Base-by-base conservation (phyloP, 495 filamentous ascomycete species). In the Jackrogersella multiformis region DNA sequence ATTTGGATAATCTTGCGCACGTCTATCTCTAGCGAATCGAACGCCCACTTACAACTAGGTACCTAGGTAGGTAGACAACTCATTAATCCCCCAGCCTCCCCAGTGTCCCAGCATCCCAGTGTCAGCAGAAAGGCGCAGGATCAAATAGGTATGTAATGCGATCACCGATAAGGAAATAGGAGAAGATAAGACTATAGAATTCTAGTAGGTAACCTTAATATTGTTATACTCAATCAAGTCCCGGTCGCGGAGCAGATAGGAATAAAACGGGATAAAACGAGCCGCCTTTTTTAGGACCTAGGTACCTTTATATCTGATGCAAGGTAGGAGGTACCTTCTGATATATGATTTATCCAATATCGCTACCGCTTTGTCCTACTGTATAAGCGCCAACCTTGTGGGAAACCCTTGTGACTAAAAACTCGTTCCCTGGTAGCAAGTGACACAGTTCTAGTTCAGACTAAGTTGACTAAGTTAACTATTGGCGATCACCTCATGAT, bases 241-340 rank as follows among this genome's bases (percentile, higher is more conserved):
- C 68, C 68, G 68, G 53, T 70, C 15, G 24, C 63, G 61, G 61
- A 63, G 57, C n/a, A 59, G 68, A 67, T 63, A 70, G 63, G 61
- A 49, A 63, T 15, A 62, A 59, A 18, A 67, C 56, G 57, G 54
- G 42, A 57, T 46, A 41, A 18, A 58, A 32, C 44, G 41, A 64
- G 57, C 62, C 63, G 53, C 53, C 56, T 44, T 65, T 70, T 58
- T 70, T 58, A 68, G 64, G 64, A 52, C 58, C 64, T 52, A 44
- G 41, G 41, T n/a, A n/a, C n/a, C n/a, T n/a, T n/a, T n/a, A n/a
- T n/a, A n/a, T n/a, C n/a, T n/a, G n/a, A n/a, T n/a, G n/a, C n/a
- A n/a, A n/a, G n/a, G n/a, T n/a, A n/a, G n/a, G n/a, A n/a, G n/a
- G n/a, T n/a, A n/a, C n/a, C n/a, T n/a, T n/a, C n/a, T n/a, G n/a